Conservation (phyloP, 129 eudicot genomes). For the Calendula officinalis region DNA sequence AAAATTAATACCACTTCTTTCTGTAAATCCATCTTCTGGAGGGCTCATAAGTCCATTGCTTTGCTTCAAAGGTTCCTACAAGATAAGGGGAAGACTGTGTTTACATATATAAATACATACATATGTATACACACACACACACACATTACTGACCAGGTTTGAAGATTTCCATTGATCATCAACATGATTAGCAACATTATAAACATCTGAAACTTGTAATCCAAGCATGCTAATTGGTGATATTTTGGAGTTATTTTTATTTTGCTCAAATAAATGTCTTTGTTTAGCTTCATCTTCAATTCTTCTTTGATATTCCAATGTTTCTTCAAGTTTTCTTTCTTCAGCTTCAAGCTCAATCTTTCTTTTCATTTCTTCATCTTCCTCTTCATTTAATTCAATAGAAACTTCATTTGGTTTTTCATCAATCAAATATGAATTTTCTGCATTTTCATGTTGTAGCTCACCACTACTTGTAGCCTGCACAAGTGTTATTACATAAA, state of each 20-base stretch:
- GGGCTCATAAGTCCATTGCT: slow-evolving; percentile 37
- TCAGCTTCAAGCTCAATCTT: slow-evolving; percentile 90
- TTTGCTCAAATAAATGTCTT: slow-evolving; percentile 83
- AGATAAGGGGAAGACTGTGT: slow-evolving; percentile 10
- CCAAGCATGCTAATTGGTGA: too few species aligned
- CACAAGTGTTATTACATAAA: too few species aligned
- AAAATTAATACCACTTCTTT: slow-evolving; percentile 34
- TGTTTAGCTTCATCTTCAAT: slow-evolving; percentile 91
- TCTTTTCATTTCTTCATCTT: slow-evolving; percentile 62
- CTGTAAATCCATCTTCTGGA: slow-evolving; percentile 40
- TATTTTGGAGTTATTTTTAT: slow-evolving; percentile 10
- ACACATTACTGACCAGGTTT: slow-evolving; percentile 45
- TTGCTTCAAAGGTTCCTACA: slow-evolving; percentile 47
- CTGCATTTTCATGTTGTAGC: too few species aligned
- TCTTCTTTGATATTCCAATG: slow-evolving; percentile 86
- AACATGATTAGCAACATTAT: slow-evolving; percentile 24
- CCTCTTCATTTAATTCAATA: slow-evolving; percentile 42
- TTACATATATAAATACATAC: too few species aligned
- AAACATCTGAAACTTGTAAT: too few species aligned
- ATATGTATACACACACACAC: too few species aligned
- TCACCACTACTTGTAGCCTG: slow-evolving; percentile 46
- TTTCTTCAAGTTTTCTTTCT: slow-evolving; percentile 97
- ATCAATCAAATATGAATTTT: slow-evolving; percentile 48
- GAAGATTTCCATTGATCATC: slow-evolving; percentile 23
- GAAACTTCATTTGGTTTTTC: slow-evolving; percentile 24